Evolutionary conservation across 768 basidiomycete species (phyloP).

Genomic region (Hygrophorus pudorinus): DNA sequence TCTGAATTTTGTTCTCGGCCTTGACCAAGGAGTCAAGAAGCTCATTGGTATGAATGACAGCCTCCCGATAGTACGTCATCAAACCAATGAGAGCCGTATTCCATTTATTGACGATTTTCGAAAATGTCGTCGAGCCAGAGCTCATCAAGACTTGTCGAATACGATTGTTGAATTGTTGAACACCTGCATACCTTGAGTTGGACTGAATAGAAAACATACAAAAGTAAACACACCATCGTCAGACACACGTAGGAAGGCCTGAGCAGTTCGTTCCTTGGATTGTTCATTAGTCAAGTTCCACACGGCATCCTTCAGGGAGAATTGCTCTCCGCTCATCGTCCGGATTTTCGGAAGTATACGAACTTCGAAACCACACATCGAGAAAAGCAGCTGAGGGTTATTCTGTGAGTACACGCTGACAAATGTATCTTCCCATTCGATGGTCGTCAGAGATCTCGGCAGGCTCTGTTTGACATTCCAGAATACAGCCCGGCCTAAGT

Average conservation of each 20-base stretch:
- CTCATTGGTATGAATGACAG: slow-evolving; percentile 95
- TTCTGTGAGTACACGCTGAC: slow-evolving; percentile 96
- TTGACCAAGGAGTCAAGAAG: slow-evolving; percentile 93
- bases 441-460: slow-evolving; percentile 91
- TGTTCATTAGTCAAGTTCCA: slow-evolving; percentile 98
- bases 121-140: slow-evolving; percentile 97
- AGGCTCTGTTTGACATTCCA: slow-evolving; percentile 99
- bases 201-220: slow-evolving; percentile 5
- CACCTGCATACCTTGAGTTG: slow-evolving; percentile 33
- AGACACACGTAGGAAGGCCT: slow-evolving; percentile 95
- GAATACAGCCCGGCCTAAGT: slow-evolving; percentile 94
- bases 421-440: slow-evolving; percentile 98
- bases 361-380: slow-evolving; percentile 98
- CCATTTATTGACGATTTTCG: slow-evolving; percentile 99
- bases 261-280: slow-evolving; percentile 94
- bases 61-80: slow-evolving; percentile 98
- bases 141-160: slow-evolving; percentile 97
- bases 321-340: slow-evolving; percentile 93
- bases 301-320: slow-evolving; percentile 90
- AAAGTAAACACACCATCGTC: slow-evolving; percentile 56
- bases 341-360: slow-evolving; percentile 95
- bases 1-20: slow-evolving; percentile 99
- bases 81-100: slow-evolving; percentile 91
- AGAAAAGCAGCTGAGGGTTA: slow-evolving; percentile 95
- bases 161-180: slow-evolving; percentile 96